Percentiles rank a stretch among this genome's conserved stretches.
phyloP scores from a whole-genome alignment of 805 yeast species.

The Candida cerambycidarum region DNA sequence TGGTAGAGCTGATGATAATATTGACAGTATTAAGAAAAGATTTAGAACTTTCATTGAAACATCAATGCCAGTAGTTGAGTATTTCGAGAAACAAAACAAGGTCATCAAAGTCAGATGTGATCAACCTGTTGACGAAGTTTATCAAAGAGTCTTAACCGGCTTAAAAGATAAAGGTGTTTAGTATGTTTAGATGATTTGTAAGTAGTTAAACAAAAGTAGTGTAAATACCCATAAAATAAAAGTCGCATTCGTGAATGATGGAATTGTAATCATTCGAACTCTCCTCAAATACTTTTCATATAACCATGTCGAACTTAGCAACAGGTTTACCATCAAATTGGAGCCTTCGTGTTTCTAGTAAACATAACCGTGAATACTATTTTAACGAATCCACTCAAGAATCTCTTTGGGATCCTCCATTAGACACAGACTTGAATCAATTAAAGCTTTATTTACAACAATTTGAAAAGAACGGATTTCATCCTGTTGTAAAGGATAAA shows the following conservation, averaged over 20 bases:
- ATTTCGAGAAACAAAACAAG: slow-evolving; percentile 67
- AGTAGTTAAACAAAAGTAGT: background rate
- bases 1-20: slow-evolving; percentile 91
- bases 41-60: slow-evolving; percentile 84
- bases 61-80: slow-evolving; percentile 90
- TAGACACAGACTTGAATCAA: slow-evolving; percentile 65
- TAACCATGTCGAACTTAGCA: slow-evolving; percentile 12
- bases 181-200: background rate
- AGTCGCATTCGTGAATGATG: background rate
- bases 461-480: slow-evolving; percentile 34
- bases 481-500: slow-evolving; percentile 48
- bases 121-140: slow-evolving; percentile 77
- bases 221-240: slow-evolving; percentile 3
- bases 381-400: slow-evolving; percentile 66
- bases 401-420: slow-evolving; percentile 91
- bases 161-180: slow-evolving; percentile 44
- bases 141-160: slow-evolving; percentile 63
- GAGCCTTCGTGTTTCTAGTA: slow-evolving; percentile 75
- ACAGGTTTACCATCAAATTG: slow-evolving; percentile 88
- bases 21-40: slow-evolving; percentile 86
- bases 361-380: slow-evolving; percentile 83
- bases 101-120: slow-evolving; percentile 82
- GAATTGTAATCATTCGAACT: background rate
- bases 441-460: slow-evolving; percentile 56
- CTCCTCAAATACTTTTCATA: background rate